phyloP scores from a whole-genome alignment of 495 filamentous ascomycete species.

The Xylaria flabelliformis region DNA sequence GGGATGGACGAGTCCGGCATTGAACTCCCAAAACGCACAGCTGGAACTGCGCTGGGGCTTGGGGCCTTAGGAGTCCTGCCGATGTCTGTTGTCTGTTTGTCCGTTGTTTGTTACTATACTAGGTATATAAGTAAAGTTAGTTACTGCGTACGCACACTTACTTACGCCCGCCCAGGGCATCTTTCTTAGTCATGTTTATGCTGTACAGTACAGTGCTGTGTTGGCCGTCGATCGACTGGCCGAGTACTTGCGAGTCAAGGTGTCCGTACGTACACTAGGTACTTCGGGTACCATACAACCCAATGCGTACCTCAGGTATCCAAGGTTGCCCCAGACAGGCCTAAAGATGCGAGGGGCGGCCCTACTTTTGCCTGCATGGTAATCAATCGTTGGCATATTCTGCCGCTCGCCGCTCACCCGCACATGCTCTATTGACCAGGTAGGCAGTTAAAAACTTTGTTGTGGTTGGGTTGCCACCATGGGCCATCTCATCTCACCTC shows the following conservation, averaged over 20 bases:
- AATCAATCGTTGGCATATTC: conserved; percentile 19
- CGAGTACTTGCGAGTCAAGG: conserved; percentile 13
- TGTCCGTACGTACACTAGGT: neutral
- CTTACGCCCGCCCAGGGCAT: neutral
- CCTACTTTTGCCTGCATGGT: conserved; percentile 22
- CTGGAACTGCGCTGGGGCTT: conserved; percentile 23
- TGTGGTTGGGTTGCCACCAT: conserved; percentile 21
- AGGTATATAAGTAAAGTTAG: neutral
- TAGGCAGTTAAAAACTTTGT: neutral
- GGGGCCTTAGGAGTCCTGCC: neutral
- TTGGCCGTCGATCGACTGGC: conserved; percentile 18
- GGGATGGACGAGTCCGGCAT: conserved; percentile 24
- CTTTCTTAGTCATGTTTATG: conserved; percentile 25
- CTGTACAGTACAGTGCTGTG: neutral
- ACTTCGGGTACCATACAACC: neutral
- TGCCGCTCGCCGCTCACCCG: conserved; percentile 19
- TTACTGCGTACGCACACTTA: neutral
- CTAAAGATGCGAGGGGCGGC: conserved; percentile 14
- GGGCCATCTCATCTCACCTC: conserved; percentile 18
- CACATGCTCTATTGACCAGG: neutral
- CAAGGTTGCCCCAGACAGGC: neutral
- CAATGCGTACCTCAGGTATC: neutral
- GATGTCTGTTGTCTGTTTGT: neutral
- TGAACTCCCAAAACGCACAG: conserved; percentile 25
- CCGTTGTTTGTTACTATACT: neutral